A percentile compares a stretch with the other conserved stretches of the same genome.
phyloP scores from a whole-genome alignment of 2,329 filamentous ascomycete species.

The Ophiocordyceps camponoti-saundersi region DNA sequence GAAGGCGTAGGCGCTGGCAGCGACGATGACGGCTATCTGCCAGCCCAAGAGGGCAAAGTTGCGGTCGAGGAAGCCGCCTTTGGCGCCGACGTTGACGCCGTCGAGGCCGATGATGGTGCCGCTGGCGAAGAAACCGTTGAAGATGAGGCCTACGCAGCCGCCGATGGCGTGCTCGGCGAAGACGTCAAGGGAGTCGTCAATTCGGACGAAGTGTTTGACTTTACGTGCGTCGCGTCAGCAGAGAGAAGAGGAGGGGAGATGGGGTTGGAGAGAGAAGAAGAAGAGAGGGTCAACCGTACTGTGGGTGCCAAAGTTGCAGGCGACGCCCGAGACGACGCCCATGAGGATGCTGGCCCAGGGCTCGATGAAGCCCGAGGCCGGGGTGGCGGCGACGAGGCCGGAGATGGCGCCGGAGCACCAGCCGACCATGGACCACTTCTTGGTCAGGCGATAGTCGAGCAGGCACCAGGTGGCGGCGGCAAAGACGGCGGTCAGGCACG shows the following conservation, averaged over 20 bases:
- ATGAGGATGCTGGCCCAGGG: constrained; percentile 42
- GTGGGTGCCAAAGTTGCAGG: constrained; percentile 74
- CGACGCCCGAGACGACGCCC: constrained; percentile 41
- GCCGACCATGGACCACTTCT: constrained; percentile 84
- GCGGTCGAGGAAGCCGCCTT: constrained; percentile 62
- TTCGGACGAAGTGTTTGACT: constrained; percentile 54
- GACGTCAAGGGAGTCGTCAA: constrained; percentile 80
- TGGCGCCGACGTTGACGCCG: constrained; percentile 52
- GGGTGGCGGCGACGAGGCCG: constrained; percentile 75
- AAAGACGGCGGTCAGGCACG: constrained; percentile 69
- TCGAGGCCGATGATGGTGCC: constrained; percentile 59
- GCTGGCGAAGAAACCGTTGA: constrained; percentile 71
- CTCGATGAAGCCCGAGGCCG: constrained; percentile 67
- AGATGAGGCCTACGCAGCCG: constrained; percentile 62
- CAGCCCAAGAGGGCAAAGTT: no score
- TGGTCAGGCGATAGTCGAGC: constrained; percentile 79
- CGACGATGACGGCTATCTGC: no score
- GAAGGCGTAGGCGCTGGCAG: no score
- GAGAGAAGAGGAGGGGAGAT: no score
- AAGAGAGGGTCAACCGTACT: no score
- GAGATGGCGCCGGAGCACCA: constrained; percentile 85
- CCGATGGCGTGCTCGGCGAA: constrained; percentile 82
- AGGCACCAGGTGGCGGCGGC: constrained; percentile 73
- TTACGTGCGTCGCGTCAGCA: no score
- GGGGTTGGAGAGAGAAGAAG: no score